Evolutionary conservation across 2,329 filamentous ascomycete genomes (phyloP).

Genomic region (Aspergillus sp.): DNA sequence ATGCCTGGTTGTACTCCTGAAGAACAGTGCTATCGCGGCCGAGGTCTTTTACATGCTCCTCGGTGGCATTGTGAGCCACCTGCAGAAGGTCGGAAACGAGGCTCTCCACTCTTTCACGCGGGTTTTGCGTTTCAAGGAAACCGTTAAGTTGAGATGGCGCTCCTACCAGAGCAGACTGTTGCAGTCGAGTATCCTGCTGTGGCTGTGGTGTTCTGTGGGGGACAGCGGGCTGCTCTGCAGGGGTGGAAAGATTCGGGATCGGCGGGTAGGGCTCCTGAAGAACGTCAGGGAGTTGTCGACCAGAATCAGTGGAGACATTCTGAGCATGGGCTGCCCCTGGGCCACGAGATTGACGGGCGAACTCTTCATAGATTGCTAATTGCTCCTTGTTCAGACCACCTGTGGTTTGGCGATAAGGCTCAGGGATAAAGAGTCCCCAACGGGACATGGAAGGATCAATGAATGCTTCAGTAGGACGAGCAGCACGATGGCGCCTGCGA

Average conservation of each 20-base stretch:
- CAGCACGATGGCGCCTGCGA: constrained; percentile 71
- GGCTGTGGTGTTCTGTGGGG: constrained; percentile 57
- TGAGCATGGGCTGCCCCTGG: constrained; percentile 54
- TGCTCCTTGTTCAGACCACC: constrained; percentile 86
- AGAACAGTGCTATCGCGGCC: constrained; percentile 55
- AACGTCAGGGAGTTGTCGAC: constrained; percentile 62
- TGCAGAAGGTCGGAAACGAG: constrained; percentile 59
- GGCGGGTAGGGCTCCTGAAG: constrained; percentile 61
- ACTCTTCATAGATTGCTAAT: constrained; percentile 94
- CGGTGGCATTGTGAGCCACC: constrained; percentile 55
- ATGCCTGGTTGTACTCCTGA: constrained; percentile 58
- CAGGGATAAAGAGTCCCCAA: constrained; percentile 91
- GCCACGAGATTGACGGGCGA: constrained; percentile 80
- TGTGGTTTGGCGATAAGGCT: constrained; percentile 84
- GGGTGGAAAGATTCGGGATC: constrained; percentile 62
- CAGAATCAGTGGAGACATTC: constrained; percentile 58
- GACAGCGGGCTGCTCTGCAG: constrained; percentile 61
- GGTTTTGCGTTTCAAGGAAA: constrained; percentile 56
- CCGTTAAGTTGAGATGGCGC: constrained; percentile 58
- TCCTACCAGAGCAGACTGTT: constrained; percentile 37
- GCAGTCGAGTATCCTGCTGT: constrained; percentile 46
- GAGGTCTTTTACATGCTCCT: constrained; percentile 60
- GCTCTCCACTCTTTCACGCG: constrained; percentile 54
- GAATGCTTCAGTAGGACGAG: constrained; percentile 79
- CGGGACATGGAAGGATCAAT: constrained; percentile 78